Percentiles rank a stretch among this genome's conserved stretches.
Evolutionary conservation across 257 asterid species (phyloP).

Genomic region (Solanum peruvianum): DNA sequence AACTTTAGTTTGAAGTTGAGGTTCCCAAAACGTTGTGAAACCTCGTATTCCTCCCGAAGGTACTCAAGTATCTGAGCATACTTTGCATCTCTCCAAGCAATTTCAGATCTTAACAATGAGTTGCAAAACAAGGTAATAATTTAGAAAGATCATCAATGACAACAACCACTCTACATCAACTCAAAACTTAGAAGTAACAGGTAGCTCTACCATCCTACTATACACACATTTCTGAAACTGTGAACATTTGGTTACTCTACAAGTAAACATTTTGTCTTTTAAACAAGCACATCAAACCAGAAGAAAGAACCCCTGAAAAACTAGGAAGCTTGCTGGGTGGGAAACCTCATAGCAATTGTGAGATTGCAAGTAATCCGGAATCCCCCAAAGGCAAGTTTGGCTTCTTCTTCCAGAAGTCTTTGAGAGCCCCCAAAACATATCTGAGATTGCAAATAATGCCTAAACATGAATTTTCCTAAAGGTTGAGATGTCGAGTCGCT

Average conservation of each 20-base stretch:
- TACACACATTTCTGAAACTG: not conserved
- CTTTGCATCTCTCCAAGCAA: conserved; percentile 98
- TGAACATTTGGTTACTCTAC: not conserved
- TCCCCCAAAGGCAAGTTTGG: not conserved
- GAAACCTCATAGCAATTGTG: not conserved
- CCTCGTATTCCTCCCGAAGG: conserved; percentile 93
- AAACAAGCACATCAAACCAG: not conserved
- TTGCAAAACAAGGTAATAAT: not conserved
- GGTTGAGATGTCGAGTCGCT: not conserved
- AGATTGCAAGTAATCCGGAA: not conserved
- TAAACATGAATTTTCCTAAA: not conserved
- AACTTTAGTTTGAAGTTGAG: conserved; percentile 86
- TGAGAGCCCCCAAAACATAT: not conserved
- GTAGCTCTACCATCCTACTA: not conserved
- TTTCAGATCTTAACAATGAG: conserved; percentile 66
- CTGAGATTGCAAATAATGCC: not conserved
- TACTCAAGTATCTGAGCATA: conserved; percentile 87
- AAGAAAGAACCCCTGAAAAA: not conserved
- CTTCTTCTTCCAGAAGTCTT: not conserved
- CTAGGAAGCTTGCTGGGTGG: not conserved
- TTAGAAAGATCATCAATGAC: not conserved
- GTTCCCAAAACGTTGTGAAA: conserved; percentile 87
- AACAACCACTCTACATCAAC: not conserved
- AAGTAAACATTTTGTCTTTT: not conserved
- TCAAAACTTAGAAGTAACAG: not conserved